A percentile compares a stretch with the other conserved stretches of the same genome.
Evolutionary conservation across 768 basidiomycete species (phyloP).

Genomic region (Tylopilus plumbeoviolaceoides): DNA sequence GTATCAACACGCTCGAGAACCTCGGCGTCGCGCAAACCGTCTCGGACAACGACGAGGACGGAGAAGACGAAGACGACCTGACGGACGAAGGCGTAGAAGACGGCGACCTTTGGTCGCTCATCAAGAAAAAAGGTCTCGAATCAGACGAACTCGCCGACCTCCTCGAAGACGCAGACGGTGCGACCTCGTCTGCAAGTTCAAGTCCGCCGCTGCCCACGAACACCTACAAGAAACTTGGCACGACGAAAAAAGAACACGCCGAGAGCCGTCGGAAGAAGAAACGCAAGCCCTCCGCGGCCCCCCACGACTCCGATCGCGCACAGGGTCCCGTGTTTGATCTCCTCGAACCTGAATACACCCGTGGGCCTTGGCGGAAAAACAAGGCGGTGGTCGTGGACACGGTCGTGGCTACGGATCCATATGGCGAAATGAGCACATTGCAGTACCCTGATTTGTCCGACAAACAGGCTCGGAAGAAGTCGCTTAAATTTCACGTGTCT

Average conservation of each 20-base stretch:
- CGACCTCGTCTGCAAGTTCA: background rate
- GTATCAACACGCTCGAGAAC: conserved; percentile 75
- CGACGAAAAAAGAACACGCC: conserved; percentile 9
- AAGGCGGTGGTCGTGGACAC: conserved; percentile 1
- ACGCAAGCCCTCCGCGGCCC: conserved; percentile 40
- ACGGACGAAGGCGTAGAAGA: conserved; percentile 38
- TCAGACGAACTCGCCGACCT: conserved; percentile 52
- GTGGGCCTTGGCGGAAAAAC: conserved; percentile 24
- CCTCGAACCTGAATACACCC: conserved; percentile 62
- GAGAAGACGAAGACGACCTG: conserved; percentile 29
- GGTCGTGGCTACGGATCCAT: conserved; percentile 34
- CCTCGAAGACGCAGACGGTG: conserved; percentile 45
- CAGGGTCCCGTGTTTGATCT: conserved; percentile 63
- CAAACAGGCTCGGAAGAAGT: conserved; percentile 76
- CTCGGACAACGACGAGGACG: conserved; percentile 40
- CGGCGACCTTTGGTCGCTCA: conserved; percentile 42
- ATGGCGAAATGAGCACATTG: conserved; percentile 72
- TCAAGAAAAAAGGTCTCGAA: conserved; percentile 36
- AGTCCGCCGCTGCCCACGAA: conserved; percentile 2
- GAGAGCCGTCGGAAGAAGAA: conserved; percentile 54
- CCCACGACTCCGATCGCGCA: conserved; percentile 13
- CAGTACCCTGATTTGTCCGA: conserved; percentile 73
- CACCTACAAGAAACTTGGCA: background rate
- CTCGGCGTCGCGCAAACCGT: conserved; percentile 67
- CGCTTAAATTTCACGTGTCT: conserved; percentile 89